These are phyloP conservation scores for Heritiera littoralis DNA, from an alignment of 345 rosid species.

Conservation along the genomic window DNA sequence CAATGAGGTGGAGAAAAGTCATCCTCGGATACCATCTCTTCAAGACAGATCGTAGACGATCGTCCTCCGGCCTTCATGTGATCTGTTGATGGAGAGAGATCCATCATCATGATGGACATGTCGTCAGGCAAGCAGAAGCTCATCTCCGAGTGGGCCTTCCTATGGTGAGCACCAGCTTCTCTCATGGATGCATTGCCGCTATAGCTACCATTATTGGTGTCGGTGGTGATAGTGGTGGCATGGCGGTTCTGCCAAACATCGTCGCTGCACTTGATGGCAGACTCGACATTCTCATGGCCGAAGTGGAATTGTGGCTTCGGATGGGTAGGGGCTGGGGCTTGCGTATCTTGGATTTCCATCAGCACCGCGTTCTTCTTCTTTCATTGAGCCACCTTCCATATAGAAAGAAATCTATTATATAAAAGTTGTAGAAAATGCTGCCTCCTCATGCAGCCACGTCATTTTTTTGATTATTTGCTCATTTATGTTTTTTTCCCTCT, in stretches of 20 bases:
- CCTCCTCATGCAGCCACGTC: too few species aligned
- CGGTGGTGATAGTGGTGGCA: not conserved
- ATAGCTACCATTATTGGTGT: not conserved
- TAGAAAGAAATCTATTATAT: too few species aligned
- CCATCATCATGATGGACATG: constrained; percentile 52
- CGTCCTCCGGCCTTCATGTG: constrained; percentile 29
- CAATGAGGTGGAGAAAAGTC: constrained; percentile 65
- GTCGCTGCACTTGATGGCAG: not conserved
- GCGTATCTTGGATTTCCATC: not conserved
- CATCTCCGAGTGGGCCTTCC: constrained; percentile 63
- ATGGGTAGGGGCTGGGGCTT: not conserved
- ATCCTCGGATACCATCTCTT: constrained; percentile 57
- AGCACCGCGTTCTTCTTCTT: not conserved
- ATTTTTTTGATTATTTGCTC: too few species aligned
- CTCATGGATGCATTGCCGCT: not conserved
- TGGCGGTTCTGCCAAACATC: not conserved
- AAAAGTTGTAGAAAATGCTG: too few species aligned
- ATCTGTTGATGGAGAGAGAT: constrained; percentile 36
- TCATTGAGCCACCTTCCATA: not conserved
- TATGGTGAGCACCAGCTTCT: constrained; percentile 31
- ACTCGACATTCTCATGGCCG: not conserved
- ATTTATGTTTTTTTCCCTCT: too few species aligned
- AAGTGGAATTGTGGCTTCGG: not conserved
- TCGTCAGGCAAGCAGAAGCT: constrained; percentile 38
- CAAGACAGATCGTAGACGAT: constrained; percentile 39